Conservation (phyloP, 352 stramenopile species). For the Phytophthora cactorum region DNA sequence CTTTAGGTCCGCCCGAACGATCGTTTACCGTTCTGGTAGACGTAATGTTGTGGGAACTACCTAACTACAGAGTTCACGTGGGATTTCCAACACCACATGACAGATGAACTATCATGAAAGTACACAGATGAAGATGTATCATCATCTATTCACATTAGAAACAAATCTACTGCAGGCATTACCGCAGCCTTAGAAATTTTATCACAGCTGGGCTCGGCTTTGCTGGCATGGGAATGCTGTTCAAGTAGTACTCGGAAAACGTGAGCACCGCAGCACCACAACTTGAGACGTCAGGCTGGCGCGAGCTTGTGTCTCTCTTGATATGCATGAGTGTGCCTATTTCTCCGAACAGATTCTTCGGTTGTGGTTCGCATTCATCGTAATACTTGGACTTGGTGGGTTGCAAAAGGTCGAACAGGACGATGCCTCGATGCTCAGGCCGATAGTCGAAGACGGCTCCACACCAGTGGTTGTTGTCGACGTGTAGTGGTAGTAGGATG, state of each 20-base stretch:
- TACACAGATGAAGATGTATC: no score
- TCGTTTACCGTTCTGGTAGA: no score
- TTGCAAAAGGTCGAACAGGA: slow-evolving; percentile 12
- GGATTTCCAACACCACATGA: no score
- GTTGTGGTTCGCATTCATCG: slow-evolving; percentile 1
- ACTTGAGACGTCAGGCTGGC: slow-evolving; percentile 3
- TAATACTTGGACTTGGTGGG: slow-evolving; percentile 14
- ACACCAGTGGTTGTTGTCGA: not conserved
- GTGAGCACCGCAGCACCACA: not conserved
- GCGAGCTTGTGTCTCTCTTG: not conserved
- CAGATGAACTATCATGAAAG: no score
- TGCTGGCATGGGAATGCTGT: not conserved
- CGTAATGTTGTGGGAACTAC: no score
- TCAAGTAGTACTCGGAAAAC: not conserved
- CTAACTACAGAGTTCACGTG: no score
- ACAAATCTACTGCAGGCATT: not conserved
- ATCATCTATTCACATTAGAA: no score
- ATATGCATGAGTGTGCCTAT: not conserved
- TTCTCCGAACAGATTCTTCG: not conserved
- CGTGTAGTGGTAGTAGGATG: not conserved
- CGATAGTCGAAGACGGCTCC: slow-evolving; percentile 4
- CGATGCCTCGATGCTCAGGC: slow-evolving; percentile 1
- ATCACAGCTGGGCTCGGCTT: not conserved
- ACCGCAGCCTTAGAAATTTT: not conserved
- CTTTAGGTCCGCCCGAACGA: no score